A percentile compares a stretch with the other conserved stretches of the same genome.
Evolutionary conservation across 345 rosid genomes (phyloP).

Genomic region (Lepidium africanum): DNA sequence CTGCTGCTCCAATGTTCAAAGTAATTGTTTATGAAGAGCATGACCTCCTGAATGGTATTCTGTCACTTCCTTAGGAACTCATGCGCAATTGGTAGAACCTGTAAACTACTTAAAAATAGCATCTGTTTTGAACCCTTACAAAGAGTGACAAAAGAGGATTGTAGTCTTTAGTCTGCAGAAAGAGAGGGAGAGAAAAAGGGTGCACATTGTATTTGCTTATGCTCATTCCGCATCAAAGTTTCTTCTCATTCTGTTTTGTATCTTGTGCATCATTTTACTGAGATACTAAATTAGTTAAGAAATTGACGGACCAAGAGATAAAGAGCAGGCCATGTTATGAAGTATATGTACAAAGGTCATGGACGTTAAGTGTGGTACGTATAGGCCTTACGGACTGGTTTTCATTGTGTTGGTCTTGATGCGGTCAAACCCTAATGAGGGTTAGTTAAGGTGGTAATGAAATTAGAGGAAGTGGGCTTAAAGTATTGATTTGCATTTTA

Average conservation of each 20-base stretch:
- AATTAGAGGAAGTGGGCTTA: no score
- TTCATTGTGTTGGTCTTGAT: no score
- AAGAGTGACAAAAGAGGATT: conserved; percentile 6
- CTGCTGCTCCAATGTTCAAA: neutral
- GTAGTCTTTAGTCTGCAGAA: conserved; percentile 7
- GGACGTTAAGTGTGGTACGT: neutral
- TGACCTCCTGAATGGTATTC: conserved; percentile 9
- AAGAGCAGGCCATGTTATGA: neutral
- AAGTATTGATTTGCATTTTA: no score
- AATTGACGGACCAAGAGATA: neutral
- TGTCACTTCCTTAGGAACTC: conserved; percentile 5
- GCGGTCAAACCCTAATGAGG: no score
- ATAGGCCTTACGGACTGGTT: no score
- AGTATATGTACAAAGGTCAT: neutral
- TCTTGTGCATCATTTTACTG: neutral
- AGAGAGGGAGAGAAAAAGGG: neutral
- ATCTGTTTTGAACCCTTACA: conserved; percentile 18
- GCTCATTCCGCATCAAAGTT: neutral
- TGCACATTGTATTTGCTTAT: neutral
- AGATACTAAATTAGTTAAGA: neutral
- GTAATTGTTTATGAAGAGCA: conserved; percentile 12
- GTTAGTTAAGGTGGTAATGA: no score
- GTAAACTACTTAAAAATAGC: conserved; percentile 11
- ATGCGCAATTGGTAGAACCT: neutral
- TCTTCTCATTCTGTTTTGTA: neutral